A percentile compares a stretch with the other conserved stretches of the same genome.
Evolutionary conservation across 2,329 filamentous ascomycete species (phyloP).

Genomic region (Colletotrichum agaves): DNA sequence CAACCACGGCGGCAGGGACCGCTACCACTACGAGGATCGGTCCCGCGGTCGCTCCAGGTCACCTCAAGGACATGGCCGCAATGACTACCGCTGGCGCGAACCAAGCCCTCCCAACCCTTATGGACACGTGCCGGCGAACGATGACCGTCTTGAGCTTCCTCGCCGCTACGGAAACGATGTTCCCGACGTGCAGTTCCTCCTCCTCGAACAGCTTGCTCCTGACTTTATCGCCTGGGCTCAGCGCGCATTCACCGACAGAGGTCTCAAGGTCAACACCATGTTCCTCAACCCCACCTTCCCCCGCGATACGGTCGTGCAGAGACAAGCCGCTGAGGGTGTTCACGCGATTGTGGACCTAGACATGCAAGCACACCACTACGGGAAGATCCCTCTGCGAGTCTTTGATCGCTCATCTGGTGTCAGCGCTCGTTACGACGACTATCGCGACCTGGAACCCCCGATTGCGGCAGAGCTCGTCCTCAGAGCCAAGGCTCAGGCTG

Average conservation of each 20-base stretch:
- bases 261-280: slow-evolving; percentile 81
- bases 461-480: slow-evolving; percentile 85
- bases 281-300: slow-evolving; percentile 81
- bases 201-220: slow-evolving; percentile 80
- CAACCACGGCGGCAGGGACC: slow-evolving; percentile 65
- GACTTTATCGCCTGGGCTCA: slow-evolving; percentile 89
- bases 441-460: slow-evolving; percentile 81
- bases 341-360: slow-evolving; percentile 84
- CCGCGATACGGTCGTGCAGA: slow-evolving; percentile 75
- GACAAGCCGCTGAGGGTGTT: slow-evolving; percentile 90
- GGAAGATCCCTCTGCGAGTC: slow-evolving; percentile 83
- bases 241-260: slow-evolving; percentile 75
- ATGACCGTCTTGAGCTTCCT: slow-evolving; percentile 76
- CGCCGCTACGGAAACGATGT: slow-evolving; percentile 78
- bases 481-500: slow-evolving; percentile 67
- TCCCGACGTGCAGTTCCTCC: slow-evolving; percentile 89
- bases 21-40: slow-evolving; percentile 52
- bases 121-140: slow-evolving; percentile 58
- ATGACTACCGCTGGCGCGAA: slow-evolving; percentile 74
- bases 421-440: slow-evolving; percentile 85
- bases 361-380: slow-evolving; percentile 72
- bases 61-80: slow-evolving; percentile 61
- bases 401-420: slow-evolving; percentile 84
- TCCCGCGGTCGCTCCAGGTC: slow-evolving; percentile 76
- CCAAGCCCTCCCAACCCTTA: slow-evolving; percentile 67